These are phyloP conservation scores for Cyberlindnera samutprakarnensis DNA, from an alignment of 805 yeast genomes.

Conservation along the genomic window DNA sequence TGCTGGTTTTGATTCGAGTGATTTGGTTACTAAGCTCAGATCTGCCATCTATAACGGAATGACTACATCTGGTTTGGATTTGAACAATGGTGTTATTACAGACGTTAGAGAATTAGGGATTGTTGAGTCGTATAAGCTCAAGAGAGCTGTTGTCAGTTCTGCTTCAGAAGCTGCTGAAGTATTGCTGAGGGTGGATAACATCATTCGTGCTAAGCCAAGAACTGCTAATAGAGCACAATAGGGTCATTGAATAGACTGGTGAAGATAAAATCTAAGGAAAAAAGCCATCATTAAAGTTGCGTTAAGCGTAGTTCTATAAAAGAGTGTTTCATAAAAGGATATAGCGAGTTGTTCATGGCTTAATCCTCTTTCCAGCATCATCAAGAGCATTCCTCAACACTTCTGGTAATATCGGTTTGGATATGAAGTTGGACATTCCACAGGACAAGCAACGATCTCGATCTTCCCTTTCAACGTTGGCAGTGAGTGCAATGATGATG, in stretches of 20 bases:
- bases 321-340: too few species aligned
- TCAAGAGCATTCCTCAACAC: constrained; percentile 24
- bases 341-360: too few species aligned
- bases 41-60: constrained; percentile 82
- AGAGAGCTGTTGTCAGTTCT: constrained; percentile 86
- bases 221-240: constrained; percentile 74
- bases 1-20: constrained; percentile 94
- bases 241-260: too few species aligned
- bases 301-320: too few species aligned
- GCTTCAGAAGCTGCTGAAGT: constrained; percentile 99
- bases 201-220: constrained; percentile 94
- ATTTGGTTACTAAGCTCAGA: constrained; percentile 82
- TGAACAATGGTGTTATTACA: constrained; percentile 75
- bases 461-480: constrained; percentile 56
- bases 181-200: constrained; percentile 90
- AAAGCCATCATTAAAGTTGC: too few species aligned
- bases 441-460: constrained; percentile 36
- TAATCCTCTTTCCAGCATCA: constrained; percentile 3
- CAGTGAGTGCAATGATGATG: constrained; percentile 91
- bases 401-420: constrained; percentile 45
- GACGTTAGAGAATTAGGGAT: constrained; percentile 94
- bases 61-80: constrained; percentile 85
- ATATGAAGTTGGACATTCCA: constrained; percentile 46
- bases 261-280: too few species aligned
- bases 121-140: constrained; percentile 87